Base-by-base conservation (phyloP, 1,284 basidiomycete genomes). In the Marasmius fiardii region DNA sequence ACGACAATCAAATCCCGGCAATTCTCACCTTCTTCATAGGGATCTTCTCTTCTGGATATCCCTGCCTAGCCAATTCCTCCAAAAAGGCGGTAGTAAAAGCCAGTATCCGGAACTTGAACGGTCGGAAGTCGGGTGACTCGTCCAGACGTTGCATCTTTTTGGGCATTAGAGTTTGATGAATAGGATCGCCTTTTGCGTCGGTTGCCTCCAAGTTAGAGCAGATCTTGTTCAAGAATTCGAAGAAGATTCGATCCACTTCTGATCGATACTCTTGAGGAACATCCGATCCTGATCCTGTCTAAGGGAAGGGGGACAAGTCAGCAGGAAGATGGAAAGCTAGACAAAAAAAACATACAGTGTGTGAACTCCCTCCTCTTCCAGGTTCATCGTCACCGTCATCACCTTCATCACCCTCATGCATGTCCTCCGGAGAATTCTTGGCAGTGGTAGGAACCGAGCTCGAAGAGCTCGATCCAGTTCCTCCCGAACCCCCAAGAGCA, bases 81-180 rank as follows among this genome's bases (percentile, higher is more conserved):
- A 96, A 80, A 69, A 99, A 99, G 0, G 92, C 92, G 65, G 95
- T 94, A 12, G 96, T 98, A 73, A 99, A 99, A 0, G 97, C 96
- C 69, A 96, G 93, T 64, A 99, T 99, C 54, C 97, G 87, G 75
- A 99, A 99, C 73, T 98, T 98, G 87, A 99, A 99, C 18, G 97
- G 96, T 26, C 96, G 85, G 74, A 96, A 99, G 73, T 98, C 96
- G 47, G 89, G 86, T 47, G 92, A 95, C 74, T 98, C 95, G 69
- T 96, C 95, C 54, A 98, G 77, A 49, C 92, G 86, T 64, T 93
- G 90, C 95, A 98, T 97, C 78, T 97, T 97, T 76, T 95, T 95
- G 1, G 95, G 92, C 97, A 98, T 99, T 63, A 99, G 80, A 41
- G 95, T 95, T 74, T 99, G 97, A 71, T 99, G 97, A 55, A 99